phyloP scores from a whole-genome alignment of 176 grass and related monocot genomes.

The Alloteropsis semialata region DNA sequence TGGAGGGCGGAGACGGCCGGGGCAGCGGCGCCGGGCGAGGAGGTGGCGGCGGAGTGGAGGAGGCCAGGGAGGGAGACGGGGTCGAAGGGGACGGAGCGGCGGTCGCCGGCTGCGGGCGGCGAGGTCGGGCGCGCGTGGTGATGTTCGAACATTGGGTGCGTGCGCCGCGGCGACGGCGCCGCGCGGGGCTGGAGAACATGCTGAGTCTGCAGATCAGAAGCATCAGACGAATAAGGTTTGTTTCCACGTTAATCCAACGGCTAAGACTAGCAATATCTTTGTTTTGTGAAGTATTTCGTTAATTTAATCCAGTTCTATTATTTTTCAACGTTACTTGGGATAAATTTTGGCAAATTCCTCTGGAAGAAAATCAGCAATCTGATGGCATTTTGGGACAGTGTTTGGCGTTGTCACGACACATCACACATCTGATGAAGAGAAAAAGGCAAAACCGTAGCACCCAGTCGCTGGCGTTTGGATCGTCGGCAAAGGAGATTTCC shows the following conservation, averaged over 20 bases:
- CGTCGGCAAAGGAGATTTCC: not conserved
- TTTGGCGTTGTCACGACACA: not conserved
- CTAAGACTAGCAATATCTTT: not conserved
- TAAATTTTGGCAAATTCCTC: not conserved
- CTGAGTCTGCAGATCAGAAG: not conserved
- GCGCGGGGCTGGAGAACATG: not conserved
- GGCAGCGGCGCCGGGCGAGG: not conserved
- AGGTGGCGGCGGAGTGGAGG: constrained; percentile 7
- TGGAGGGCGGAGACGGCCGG: constrained; percentile 36
- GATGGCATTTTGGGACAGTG: not conserved
- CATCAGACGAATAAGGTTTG: not conserved
- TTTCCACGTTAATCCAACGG: not conserved
- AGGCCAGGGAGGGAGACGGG: constrained; percentile 27
- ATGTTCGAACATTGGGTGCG: not conserved
- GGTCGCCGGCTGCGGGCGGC: constrained; percentile 31
- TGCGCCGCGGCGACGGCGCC: not conserved
- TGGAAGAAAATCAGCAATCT: not conserved
- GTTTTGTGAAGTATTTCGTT: not conserved
- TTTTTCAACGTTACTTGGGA: not conserved
- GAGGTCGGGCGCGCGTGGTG: not conserved
- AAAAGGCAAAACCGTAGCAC: too few relatives aligned
- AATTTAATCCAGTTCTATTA: not conserved
- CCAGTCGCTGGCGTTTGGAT: not conserved
- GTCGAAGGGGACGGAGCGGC: constrained; percentile 14
- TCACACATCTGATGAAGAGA: not conserved